Evolutionary conservation across 2,329 filamentous ascomycete genomes (phyloP), one percentile per base, ranked within the genome.

Genomic region (Tolypocladium ophioglossoides): DNA sequence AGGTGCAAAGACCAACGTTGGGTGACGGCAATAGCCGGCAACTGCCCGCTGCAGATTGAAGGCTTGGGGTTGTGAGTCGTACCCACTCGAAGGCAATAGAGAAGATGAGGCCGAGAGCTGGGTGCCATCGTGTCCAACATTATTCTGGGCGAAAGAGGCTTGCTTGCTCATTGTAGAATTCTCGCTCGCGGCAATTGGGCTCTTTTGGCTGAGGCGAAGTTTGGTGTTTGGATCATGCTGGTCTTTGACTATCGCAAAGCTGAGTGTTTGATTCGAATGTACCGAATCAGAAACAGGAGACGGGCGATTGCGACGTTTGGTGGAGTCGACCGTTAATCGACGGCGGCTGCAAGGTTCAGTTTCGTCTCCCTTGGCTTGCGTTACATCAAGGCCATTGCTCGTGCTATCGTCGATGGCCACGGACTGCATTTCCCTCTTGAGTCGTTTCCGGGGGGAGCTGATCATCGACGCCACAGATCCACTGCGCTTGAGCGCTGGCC

Each of bases 241-340:
- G 60, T 92, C 83, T 69, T 95, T 95, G 24, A 92, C 87, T 14
- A 91, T 80, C 1, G 86, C 79, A 62, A 90, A 95, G 32, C 77
- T 78, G 30, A 90, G 72, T 1, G 63, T 68, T 5, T 69, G 68
- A 30, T 68, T 71, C 24, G 74, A 76, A 57, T 47, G 18, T 12
- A 14, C 34, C 5, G 48, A 6, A 24, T 27, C 47, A 52, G 24
- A 20, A 5, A 27, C 14, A 9, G 39, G 41, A 34, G 48, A 40
- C 8, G 24, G 38, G 18, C 39, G n/a, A 8, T 27, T 4, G 4
- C 24, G 40, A 16, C 35, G 11, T 40, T 40, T 51, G 3, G 41
- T 11, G 52, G 20, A 47, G 2, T 50, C 24, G 3, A 10, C 9
- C 12, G 22, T 35, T 16, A 14, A 22, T 27, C 11, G 18, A 18